Percentiles rank a stretch among this genome's conserved stretches.
phyloP scores from a whole-genome alignment of 768 basidiomycete species.

The Tylopilus felleus region DNA sequence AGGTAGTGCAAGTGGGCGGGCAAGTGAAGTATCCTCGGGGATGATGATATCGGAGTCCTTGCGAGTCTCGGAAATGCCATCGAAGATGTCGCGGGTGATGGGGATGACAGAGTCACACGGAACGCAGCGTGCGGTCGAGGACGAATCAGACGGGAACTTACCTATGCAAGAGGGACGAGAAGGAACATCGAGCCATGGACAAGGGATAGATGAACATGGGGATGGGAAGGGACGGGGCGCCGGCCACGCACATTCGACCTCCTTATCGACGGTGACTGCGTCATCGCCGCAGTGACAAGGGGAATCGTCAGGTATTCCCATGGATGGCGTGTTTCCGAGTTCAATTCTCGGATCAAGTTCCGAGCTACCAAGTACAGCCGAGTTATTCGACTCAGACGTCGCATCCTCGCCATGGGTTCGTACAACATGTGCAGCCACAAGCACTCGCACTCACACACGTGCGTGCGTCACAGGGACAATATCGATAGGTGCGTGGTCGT shows the following conservation, averaged over 20 bases:
- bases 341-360: neutral
- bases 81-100: neutral
- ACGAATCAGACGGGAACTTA: neutral
- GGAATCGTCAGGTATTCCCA: neutral
- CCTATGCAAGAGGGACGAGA: neutral
- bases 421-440: slow-evolving; percentile 8
- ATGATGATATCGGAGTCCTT: slow-evolving; percentile 12
- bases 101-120: neutral
- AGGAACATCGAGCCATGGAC: neutral
- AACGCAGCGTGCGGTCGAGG: neutral
- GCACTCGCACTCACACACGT: neutral
- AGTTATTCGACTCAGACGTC: slow-evolving; percentile 1
- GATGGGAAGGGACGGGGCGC: neutral
- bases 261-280: slow-evolving; percentile 24
- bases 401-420: neutral
- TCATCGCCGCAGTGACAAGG: slow-evolving; percentile 15
- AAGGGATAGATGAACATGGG: neutral
- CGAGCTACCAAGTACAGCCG: neutral
- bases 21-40: slow-evolving; percentile 14
- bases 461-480: slow-evolving; percentile 10
- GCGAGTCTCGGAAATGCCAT: neutral
- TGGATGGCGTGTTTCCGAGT: neutral
- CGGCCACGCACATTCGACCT: slow-evolving; percentile 22
- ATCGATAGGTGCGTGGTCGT: slow-evolving; percentile 41
- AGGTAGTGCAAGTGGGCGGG: slow-evolving; percentile 5